Evolutionary conservation across 2,329 filamentous ascomycete species (phyloP), one percentile per base, ranked within the genome.

Genomic region (Pseudogymnoascus sp.): DNA sequence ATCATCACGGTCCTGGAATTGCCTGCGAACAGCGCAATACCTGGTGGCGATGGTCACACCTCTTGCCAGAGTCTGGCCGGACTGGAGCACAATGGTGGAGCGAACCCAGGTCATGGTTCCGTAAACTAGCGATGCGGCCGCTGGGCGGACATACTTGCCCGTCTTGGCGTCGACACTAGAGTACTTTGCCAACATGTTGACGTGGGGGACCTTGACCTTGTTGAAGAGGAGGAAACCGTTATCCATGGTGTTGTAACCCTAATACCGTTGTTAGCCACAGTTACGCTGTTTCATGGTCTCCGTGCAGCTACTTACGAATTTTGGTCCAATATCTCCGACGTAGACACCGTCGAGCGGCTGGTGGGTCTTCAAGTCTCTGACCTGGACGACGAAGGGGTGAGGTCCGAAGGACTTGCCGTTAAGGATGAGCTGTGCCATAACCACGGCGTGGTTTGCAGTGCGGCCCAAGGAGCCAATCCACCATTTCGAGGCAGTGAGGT

Each of bases 191-290:
- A 91, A 75, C 86, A 91, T 89, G 74, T 84, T 87, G 65, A 84
- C 74, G 70, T 91, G 88, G 1, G 88, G 88, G 14, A 91, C 77
- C 72, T 90, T 89, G 74, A 89, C 79, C 16, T 90, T 78, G 75
- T 91, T 91, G 74, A 92, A 85, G 20, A 91, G 79, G 9, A 91
- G 75, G 77, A 89, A 91, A 1, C 89, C 89, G 67, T 91, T 92
- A 72, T 91, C 89, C 88, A 90, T 90, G 60, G 86, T 89, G 73
- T 89, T 89, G 76, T 89, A 90, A 8, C 87, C 47, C 47, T 54
- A 32, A 54, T 32, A 32, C 9, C 11, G 47, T 20, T 32, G 47
- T 54, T 54, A 54, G 47, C 25, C 11, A 16, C 12, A 20, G 28
- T 32, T 20, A 8, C 18, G 7, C 47, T 28, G 20, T 18, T 32